Evolutionary conservation across 2,329 filamentous ascomycete species (phyloP).

Genomic region (Nemania sp.): DNA sequence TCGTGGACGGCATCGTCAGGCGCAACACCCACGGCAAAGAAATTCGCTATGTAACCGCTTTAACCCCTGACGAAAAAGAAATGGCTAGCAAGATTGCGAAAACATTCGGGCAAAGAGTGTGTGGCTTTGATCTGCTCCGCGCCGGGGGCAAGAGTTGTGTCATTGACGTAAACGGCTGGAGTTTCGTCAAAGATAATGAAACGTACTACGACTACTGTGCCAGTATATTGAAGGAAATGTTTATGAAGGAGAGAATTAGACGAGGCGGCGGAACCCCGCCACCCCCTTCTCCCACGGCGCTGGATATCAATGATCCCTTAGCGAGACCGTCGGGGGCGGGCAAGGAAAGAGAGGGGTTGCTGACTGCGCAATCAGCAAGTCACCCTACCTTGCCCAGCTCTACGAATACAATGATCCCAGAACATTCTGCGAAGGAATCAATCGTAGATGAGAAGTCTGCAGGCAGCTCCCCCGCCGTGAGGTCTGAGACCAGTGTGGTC

Average conservation of each 20-base stretch:
- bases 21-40: conserved; percentile 98
- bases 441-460: conserved; percentile 32
- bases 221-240: conserved; percentile 83
- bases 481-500: conserved; percentile 33
- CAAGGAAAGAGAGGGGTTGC: conserved; percentile 48
- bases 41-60: conserved; percentile 87
- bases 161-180: conserved; percentile 99
- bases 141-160: conserved; percentile 91
- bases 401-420: conserved; percentile 20
- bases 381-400: conserved; percentile 29
- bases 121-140: conserved; percentile 91
- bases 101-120: conserved; percentile 92
- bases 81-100: conserved; percentile 90
- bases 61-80: conserved; percentile 77
- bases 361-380: conserved; percentile 24
- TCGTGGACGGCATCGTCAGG: conserved; percentile 93
- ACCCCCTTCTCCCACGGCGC: conserved; percentile 53
- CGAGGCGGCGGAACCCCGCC: conserved; percentile 64
- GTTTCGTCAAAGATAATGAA: conserved; percentile 98
- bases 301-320: conserved; percentile 46
- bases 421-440: conserved; percentile 28
- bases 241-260: conserved; percentile 76
- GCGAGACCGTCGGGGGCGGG: conserved; percentile 35
- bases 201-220: conserved; percentile 96
- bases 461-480: conserved; percentile 26